Evolutionary conservation across 208 protist species (phyloP), one percentile per base, ranked within the genome.

Genomic region (Acanthamoeba castellanii): DNA sequence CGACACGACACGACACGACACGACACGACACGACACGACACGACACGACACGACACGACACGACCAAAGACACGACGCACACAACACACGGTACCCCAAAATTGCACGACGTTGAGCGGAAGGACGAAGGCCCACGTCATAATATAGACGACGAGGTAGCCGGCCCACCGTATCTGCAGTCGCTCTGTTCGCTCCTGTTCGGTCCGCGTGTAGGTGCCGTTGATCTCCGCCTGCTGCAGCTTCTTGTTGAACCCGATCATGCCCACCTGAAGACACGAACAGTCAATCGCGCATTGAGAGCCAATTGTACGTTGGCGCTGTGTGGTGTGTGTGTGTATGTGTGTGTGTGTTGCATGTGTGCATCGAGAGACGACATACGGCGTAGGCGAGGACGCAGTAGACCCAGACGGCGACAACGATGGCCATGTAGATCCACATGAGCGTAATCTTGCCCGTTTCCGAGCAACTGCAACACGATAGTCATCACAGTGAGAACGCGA

Each of bases 161-260:
- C 74, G 18, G 74, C 37, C 74, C 74, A 84, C 37, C 74, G 74
- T 42, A 84, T 84, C 74, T 84, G 74, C 45, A 84, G 74, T 50
- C 74, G 74, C 74, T 84, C 74, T 11, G 74, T 84, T 84, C 74
- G 74, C 42, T 84, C 74, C 45, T 84, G 74, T 27, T 84, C 74
- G 22, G 74, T 84, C 0, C 74, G 74, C 22, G 74, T 84, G 42
- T 84, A 84, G 74, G 74, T 84, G 37, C 74, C 74, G 45, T 84
- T 84, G 74, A 84, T 84, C 74, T 84, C 74, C 20, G 74, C 74
- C 74, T 84, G 74, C 74, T 84, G 74, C 74, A 84, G 74, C 74
- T 84, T 84, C 74, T 84, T 84, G 45, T 84, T 84, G 45, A 84
- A 84, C 25, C 74, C 74, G 18, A 84, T 84, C 74, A 84, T 84